Evolutionary conservation across 2,329 filamentous ascomycete genomes (phyloP).

Genomic region (Ceratocystis destructans): DNA sequence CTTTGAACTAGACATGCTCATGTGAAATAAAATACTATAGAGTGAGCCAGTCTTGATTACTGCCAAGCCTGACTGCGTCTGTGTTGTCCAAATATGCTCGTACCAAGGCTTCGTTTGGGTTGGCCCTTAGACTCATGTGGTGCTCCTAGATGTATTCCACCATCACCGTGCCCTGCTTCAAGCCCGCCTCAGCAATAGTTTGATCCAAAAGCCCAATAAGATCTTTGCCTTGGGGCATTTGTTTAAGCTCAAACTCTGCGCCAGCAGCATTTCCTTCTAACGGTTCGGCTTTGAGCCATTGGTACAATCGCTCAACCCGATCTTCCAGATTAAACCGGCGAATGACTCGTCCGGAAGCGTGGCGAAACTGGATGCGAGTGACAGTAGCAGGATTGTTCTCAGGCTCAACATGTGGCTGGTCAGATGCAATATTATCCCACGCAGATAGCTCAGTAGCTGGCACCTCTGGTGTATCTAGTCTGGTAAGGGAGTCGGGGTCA

Average conservation of each 20-base stretch:
- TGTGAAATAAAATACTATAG: too few relatives aligned
- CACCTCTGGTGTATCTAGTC: slow-evolving; percentile 34
- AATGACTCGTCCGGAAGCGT: slow-evolving; percentile 72
- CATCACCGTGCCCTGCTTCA: slow-evolving; percentile 93
- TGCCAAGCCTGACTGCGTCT: too few relatives aligned
- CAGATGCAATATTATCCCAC: slow-evolving; percentile 59
- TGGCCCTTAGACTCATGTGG: background rate
- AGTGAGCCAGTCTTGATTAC: too few relatives aligned
- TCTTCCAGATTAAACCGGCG: slow-evolving; percentile 70
- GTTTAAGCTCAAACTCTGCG: slow-evolving; percentile 72
- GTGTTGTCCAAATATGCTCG: background rate
- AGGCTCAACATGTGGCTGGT: slow-evolving; percentile 66
- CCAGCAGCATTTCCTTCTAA: slow-evolving; percentile 61
- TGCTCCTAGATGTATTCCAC: slow-evolving; percentile 66
- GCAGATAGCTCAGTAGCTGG: slow-evolving; percentile 28
- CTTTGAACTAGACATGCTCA: background rate
- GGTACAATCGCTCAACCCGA: slow-evolving; percentile 69
- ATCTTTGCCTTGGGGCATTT: slow-evolving; percentile 64
- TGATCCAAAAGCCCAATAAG: slow-evolving; percentile 60
- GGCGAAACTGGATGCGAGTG: slow-evolving; percentile 85
- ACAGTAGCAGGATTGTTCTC: slow-evolving; percentile 53
- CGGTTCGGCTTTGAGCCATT: slow-evolving; percentile 88
- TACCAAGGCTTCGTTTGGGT: background rate
- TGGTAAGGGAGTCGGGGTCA: slow-evolving; percentile 82
- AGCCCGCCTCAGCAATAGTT: slow-evolving; percentile 64